Percentiles rank a stretch among this genome's conserved stretches.
These are phyloP conservation scores for Mycena vitilis DNA, from an alignment of 768 basidiomycete genomes.

Conservation along the genomic window DNA sequence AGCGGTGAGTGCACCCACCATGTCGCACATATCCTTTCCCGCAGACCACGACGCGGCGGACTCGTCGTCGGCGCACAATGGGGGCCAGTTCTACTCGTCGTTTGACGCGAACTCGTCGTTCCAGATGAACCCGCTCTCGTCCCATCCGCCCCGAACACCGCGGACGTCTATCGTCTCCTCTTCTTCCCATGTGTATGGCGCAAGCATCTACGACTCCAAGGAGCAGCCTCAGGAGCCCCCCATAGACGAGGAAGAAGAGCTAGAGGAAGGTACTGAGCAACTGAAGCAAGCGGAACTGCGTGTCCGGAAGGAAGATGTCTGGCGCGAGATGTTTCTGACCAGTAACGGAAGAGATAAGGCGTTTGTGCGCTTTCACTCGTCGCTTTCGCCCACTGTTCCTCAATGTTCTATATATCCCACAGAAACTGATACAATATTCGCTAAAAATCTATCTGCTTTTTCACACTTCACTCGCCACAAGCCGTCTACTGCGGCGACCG, in stretches of 20 bases:
- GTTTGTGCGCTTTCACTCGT: conserved; percentile 65
- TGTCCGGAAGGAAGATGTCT: conserved; percentile 75
- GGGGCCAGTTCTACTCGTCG: conserved; percentile 62
- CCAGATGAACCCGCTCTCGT: conserved; percentile 85
- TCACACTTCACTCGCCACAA: conserved; percentile 65
- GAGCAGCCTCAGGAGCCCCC: conserved; percentile 50
- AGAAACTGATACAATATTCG: conserved; percentile 92
- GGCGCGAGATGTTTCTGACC: conserved; percentile 83
- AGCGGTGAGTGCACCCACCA: conserved; percentile 40
- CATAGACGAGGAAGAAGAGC: conserved; percentile 54
- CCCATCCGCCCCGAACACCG: conserved; percentile 84
- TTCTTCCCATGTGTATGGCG: conserved; percentile 50
- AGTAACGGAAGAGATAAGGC: conserved; percentile 87
- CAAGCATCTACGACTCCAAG: conserved; percentile 58
- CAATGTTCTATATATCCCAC: conserved; percentile 13
- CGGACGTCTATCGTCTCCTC: conserved; percentile 60
- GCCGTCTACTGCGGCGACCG: conserved; percentile 58
- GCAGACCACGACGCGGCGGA: conserved; percentile 42
- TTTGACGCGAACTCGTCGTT: conserved; percentile 74
- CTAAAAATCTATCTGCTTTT: conserved; percentile 80
- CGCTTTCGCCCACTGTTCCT: conserved; percentile 6
- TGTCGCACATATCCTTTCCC: conserved; percentile 80
- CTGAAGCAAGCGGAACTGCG: conserved; percentile 57
- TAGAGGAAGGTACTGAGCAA: conserved; percentile 62
- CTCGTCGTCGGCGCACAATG: conserved; percentile 54